Conservation (phyloP, 2,329 filamentous ascomycete species). For the Alternaria hordeiaustralica region DNA sequence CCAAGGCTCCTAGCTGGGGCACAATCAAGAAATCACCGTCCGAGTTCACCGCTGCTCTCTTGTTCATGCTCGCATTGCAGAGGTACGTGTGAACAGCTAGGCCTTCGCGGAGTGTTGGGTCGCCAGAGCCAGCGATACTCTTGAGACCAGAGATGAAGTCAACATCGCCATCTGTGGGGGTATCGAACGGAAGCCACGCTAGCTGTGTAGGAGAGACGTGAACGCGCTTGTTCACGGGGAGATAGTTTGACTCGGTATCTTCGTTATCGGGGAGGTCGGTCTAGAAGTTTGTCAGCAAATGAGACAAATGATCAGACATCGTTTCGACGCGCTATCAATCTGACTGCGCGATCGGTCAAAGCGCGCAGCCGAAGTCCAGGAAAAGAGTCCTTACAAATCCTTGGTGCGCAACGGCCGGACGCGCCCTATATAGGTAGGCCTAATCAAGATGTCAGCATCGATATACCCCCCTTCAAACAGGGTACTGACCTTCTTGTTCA, state of each 20-base stretch:
- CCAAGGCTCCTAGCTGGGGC: constrained; percentile 73
- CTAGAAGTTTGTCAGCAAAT: constrained; percentile 37
- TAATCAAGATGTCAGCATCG: constrained; percentile 7
- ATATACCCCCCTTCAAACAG: neutral
- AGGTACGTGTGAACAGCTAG: constrained; percentile 45
- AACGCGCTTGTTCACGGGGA: constrained; percentile 45
- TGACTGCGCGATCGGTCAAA: neutral
- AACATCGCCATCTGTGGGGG: constrained; percentile 38
- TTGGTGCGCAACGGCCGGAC: constrained; percentile 48
- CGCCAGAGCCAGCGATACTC: constrained; percentile 48
- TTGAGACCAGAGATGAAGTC: constrained; percentile 46
- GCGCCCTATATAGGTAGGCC: constrained; percentile 44
- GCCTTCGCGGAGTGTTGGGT: constrained; percentile 47
- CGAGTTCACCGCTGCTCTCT: constrained; percentile 59
- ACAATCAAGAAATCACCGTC: constrained; percentile 82
- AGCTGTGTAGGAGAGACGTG: constrained; percentile 48
- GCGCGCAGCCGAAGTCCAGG: neutral
- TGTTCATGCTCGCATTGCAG: constrained; percentile 46
- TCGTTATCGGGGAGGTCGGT: constrained; percentile 45
- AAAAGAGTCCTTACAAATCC: constrained; percentile 41
- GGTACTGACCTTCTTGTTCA: constrained; percentile 41
- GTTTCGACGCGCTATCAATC: neutral
- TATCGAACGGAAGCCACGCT: constrained; percentile 47
- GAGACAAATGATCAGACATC: neutral
- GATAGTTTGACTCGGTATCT: constrained; percentile 46